A percentile compares a stretch with the other conserved stretches of the same genome.
Evolutionary conservation across 2,329 filamentous ascomycete species (phyloP).

Genomic region (Phaeoacremonium minimum): DNA sequence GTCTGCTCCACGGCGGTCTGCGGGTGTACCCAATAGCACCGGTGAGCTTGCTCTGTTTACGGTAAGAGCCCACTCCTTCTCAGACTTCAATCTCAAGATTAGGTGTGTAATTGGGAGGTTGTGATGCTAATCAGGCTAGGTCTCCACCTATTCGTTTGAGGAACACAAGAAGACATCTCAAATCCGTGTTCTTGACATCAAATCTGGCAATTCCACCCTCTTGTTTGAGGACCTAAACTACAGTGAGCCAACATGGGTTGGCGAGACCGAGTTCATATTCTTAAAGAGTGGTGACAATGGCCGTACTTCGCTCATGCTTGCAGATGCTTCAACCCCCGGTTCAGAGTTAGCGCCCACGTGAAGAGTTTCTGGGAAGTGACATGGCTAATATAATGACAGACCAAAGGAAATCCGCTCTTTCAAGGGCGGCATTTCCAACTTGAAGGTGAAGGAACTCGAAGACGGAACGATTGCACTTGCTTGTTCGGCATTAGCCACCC

Average conservation of each 20-base stretch:
- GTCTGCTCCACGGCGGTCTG: slow-evolving; percentile 67
- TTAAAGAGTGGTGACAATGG: slow-evolving; percentile 46
- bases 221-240: slow-evolving; percentile 62
- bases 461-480: slow-evolving; percentile 48
- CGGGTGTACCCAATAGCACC: slow-evolving; percentile 64
- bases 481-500: slow-evolving; percentile 60
- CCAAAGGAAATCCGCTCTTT: slow-evolving; percentile 43
- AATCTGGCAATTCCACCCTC: slow-evolving; percentile 58
- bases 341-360: slow-evolving; percentile 27
- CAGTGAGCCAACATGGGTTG: slow-evolving; percentile 73
- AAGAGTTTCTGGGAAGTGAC: slow-evolving; percentile 6
- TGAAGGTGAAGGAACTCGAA: slow-evolving; percentile 51
- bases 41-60: slow-evolving; percentile 64
- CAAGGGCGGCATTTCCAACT: slow-evolving; percentile 50
- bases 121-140: slow-evolving; percentile 28
- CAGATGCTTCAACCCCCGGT: slow-evolving; percentile 25
- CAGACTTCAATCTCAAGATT: no score
- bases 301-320: slow-evolving; percentile 40
- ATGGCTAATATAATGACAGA: slow-evolving; percentile 17
- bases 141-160: slow-evolving; percentile 76
- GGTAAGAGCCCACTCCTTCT: slow-evolving; percentile 37
- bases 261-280: slow-evolving; percentile 57
- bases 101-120: no score
- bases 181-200: slow-evolving; percentile 65
- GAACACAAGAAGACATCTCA: slow-evolving; percentile 65